A percentile compares a stretch with the other conserved stretches of the same genome.
Evolutionary conservation across 2,329 filamentous ascomycete species (phyloP).

Genomic region (Fusarium pseudonygamai): DNA sequence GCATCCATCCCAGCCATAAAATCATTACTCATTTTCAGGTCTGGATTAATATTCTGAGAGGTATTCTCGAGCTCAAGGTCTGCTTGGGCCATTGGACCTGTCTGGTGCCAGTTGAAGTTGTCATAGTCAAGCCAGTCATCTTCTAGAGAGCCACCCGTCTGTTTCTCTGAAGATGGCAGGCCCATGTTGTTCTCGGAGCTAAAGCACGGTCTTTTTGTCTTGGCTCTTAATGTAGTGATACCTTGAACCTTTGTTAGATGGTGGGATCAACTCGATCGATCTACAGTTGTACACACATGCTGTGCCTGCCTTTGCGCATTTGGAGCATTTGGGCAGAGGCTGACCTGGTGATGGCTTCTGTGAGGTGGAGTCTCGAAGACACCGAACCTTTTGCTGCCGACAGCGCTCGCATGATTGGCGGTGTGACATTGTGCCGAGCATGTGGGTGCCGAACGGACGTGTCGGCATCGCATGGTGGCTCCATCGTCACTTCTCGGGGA

Average conservation of each 20-base stretch:
- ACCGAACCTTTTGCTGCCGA: not conserved
- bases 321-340: not conserved
- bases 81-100: not conserved
- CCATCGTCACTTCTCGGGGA: not conserved
- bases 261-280: not conserved
- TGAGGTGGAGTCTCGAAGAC: not conserved
- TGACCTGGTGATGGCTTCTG: not conserved
- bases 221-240: not conserved
- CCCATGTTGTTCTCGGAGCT: not conserved
- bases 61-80: not conserved
- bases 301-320: not conserved
- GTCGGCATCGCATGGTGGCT: not conserved
- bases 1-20: not conserved
- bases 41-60: not conserved
- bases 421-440: not conserved
- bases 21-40: not conserved
- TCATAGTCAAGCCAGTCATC: not conserved
- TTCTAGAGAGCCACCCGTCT: not conserved
- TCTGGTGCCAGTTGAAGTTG: not conserved
- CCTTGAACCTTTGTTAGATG: not conserved
- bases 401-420: not conserved
- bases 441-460: not conserved
- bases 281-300: not conserved
- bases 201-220: not conserved
- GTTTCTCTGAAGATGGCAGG: not conserved